A percentile compares a stretch with the other conserved stretches of the same genome.
Conservation (phyloP, 306 rosid species). For the Hippophae tibetana region DNA sequence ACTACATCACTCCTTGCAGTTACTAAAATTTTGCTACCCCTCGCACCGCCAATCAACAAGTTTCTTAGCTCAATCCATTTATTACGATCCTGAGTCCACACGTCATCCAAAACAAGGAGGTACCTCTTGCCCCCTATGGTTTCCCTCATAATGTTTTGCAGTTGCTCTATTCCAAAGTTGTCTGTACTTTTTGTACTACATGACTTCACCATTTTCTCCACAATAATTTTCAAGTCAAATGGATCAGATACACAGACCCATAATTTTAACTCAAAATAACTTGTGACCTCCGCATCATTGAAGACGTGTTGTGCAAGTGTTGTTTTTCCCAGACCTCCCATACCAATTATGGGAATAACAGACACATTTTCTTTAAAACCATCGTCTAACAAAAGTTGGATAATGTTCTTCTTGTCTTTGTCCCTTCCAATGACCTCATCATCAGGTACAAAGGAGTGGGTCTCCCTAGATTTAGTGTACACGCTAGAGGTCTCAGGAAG, state of each 20-base stretch:
- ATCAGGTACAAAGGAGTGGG: not conserved
- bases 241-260: slow-evolving; percentile 19
- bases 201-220: not conserved
- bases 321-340: slow-evolving; percentile 20
- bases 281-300: not conserved
- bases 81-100: not conserved
- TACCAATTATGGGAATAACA: slow-evolving; percentile 6
- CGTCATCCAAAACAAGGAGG: slow-evolving; percentile 15
- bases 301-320: slow-evolving; percentile 12
- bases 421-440: not conserved
- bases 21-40: slow-evolving; percentile 6
- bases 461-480: not conserved
- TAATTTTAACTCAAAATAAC: slow-evolving; percentile 3
- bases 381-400: not conserved
- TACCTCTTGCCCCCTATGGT: not conserved
- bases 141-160: not conserved
- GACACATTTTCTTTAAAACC: not conserved
- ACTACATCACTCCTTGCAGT: not conserved
- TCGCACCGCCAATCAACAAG: slow-evolving; percentile 6
- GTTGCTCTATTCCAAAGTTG: not conserved
- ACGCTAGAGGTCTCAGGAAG: not conserved
- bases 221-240: slow-evolving; percentile 2
- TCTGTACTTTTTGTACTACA: not conserved
- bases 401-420: not conserved
- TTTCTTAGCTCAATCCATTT: slow-evolving; percentile 2